Conservation (phyloP, 2,329 filamentous ascomycete genomes). For the Cucurbitaria berberidis region DNA sequence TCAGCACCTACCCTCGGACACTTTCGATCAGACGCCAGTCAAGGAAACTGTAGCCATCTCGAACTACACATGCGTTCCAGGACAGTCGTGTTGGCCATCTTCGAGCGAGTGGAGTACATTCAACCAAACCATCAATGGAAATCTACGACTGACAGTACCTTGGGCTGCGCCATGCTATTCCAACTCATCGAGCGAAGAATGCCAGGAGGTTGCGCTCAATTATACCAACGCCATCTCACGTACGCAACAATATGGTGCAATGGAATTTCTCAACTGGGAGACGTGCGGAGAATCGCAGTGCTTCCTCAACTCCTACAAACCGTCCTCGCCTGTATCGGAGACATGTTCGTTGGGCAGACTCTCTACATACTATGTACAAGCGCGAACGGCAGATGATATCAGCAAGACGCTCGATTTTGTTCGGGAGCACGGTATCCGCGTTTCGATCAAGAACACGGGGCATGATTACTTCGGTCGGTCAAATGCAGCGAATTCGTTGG, state of each 20-base stretch:
- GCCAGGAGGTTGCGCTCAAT: slow-evolving; percentile 22
- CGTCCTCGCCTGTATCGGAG: slow-evolving; percentile 31
- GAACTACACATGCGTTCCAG: slow-evolving; percentile 45
- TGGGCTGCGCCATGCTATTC: slow-evolving; percentile 43
- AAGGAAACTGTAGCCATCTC: slow-evolving; percentile 2
- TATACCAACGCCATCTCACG: slow-evolving; percentile 37
- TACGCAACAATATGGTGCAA: slow-evolving; percentile 40
- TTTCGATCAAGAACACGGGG: slow-evolving; percentile 47
- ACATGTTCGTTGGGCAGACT: slow-evolving; percentile 42
- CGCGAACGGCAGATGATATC: slow-evolving; percentile 33
- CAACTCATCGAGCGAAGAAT: slow-evolving; percentile 25
- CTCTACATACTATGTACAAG: slow-evolving; percentile 43
- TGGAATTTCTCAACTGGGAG: slow-evolving; percentile 47
- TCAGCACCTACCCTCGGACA: not conserved
- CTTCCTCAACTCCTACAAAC: slow-evolving; percentile 34
- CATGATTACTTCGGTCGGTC: slow-evolving; percentile 48
- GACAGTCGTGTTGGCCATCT: slow-evolving; percentile 46
- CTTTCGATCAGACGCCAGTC: not conserved
- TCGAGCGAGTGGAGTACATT: slow-evolving; percentile 39
- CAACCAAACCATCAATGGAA: slow-evolving; percentile 41
- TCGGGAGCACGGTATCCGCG: slow-evolving; percentile 37
- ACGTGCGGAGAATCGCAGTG: slow-evolving; percentile 40
- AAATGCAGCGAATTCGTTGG: slow-evolving; percentile 41
- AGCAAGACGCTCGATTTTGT: slow-evolving; percentile 38
- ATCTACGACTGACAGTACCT: slow-evolving; percentile 36